phyloP scores from a whole-genome alignment of 352 stramenopile genomes.

The Pythium sp. region DNA sequence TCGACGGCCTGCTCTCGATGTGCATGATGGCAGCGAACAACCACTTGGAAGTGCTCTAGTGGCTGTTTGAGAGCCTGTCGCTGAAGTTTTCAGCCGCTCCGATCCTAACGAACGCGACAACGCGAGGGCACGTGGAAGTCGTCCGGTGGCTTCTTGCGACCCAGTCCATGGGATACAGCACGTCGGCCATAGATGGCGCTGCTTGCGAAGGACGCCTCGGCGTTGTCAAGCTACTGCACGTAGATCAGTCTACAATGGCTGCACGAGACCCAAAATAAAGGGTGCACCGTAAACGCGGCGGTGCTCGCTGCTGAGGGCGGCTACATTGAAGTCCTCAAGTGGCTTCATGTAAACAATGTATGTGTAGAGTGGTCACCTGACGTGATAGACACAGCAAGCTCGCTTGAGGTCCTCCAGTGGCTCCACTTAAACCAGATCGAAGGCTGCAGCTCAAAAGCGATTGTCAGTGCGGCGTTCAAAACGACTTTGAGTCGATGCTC shows the following conservation, averaged over 20 bases:
- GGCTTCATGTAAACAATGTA: constrained; percentile 1
- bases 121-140: background rate
- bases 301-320: background rate
- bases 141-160: background rate
- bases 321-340: constrained; percentile 9
- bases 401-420: constrained; percentile 1
- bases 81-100: background rate
- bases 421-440: background rate
- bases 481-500: background rate
- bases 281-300: background rate
- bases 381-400: background rate
- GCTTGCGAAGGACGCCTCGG: background rate
- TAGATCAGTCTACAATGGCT: constrained; percentile 3
- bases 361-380: background rate
- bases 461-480: background rate
- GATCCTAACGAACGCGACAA: background rate
- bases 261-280: background rate
- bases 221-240: constrained; percentile 9
- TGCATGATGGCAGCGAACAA: background rate
- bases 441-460: background rate
- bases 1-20: background rate
- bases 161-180: background rate
- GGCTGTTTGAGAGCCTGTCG: background rate
- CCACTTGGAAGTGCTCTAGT: background rate
- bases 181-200: background rate